phyloP scores from a whole-genome alignment of 108 stramenopile species.

The Pseudonitzschia multiseries region DNA sequence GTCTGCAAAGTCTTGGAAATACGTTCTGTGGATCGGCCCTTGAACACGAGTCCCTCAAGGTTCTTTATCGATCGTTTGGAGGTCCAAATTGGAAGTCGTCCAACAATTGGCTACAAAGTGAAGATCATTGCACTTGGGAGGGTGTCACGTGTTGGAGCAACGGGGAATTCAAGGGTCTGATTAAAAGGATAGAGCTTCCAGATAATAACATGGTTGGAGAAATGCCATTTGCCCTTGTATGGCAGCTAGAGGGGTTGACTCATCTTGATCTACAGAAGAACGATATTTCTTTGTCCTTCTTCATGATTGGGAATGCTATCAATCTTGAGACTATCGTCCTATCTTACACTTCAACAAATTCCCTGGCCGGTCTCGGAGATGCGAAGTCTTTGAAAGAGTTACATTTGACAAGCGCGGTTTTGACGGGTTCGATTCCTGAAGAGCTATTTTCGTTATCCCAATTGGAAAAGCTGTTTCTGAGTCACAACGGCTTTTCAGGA shows the following conservation, averaged over 20 bases:
- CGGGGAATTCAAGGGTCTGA: conserved; percentile 30
- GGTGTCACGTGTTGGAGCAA: conserved; percentile 47
- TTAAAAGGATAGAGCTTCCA: conserved; percentile 56
- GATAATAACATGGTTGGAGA: conserved; percentile 64
- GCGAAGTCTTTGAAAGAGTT: conserved; percentile 31
- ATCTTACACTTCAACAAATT: conserved; percentile 48
- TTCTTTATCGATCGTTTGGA: conserved; percentile 39
- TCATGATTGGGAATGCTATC: conserved; percentile 57
- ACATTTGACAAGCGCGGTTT: conserved; percentile 41
- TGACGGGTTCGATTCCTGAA: conserved; percentile 34
- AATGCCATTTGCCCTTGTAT: conserved; percentile 33
- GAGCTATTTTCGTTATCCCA: conserved; percentile 7
- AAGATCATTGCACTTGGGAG: conserved; percentile 46
- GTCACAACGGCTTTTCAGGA: conserved; percentile 52
- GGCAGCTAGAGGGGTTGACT: conserved; percentile 33
- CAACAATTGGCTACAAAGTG: conserved; percentile 38
- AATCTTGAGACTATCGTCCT: conserved; percentile 66
- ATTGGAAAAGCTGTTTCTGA: conserved; percentile 37
- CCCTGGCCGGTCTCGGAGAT: conserved; percentile 40
- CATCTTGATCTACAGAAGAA: conserved; percentile 49
- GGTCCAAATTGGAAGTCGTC: conserved; percentile 41
- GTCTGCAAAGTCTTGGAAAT: conserved; percentile 55
- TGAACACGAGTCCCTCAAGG: conserved; percentile 51
- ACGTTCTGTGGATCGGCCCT: conserved; percentile 49
- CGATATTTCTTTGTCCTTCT: conserved; percentile 56